Evolutionary conservation across 1,284 basidiomycete genomes (phyloP), one percentile per base, ranked within the genome.

Genomic region (Sanghuangporus weigelae): DNA sequence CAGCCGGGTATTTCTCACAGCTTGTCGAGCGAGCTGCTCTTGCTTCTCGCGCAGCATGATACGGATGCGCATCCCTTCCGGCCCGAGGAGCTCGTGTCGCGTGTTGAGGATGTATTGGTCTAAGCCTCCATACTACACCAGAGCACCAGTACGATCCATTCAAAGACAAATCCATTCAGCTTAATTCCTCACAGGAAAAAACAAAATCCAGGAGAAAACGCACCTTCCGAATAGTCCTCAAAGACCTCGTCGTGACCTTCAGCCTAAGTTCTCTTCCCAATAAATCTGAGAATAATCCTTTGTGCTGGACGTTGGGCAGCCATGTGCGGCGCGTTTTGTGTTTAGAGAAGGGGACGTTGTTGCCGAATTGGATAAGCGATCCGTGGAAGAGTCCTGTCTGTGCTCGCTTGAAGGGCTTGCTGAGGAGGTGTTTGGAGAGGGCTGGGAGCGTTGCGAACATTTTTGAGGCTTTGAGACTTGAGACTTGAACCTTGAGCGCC

Each of bases 261-360:
- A 93, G 75, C 62, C 79, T 78, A 4, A 95, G 68, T 53, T 77
- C 77, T 59, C 80, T 73, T 36, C 81, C 82, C 49, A 94, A 73
- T 1, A 84, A 74, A 16, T 90, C 87, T 7, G 89, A 92, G 67
- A 77, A 82, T 54, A 94, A 69, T 2, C 84, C 82, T 73, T 93
- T 92, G 63, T 78, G 77, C 68, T 93, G 91, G 19, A 93, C 80
- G 75, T 97, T 97, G 26, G 95, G 92, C 31, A 92, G 78, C 95
- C 95, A 97, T 51, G 86, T 84, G 51, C 95, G 80, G 57, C 92
- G 87, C n/a, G 95, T 96, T 78, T 96, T 96, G 74, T 90, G 84
- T 73, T 92, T 87, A 23, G 94, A 96, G 75, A 93, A 90, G 0
- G 95, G 93, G 59, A 96, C 92, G 72, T 90, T 95, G 81, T 96